Percentiles rank a stretch among this genome's conserved stretches.
phyloP scores from a whole-genome alignment of 2,329 filamentous ascomycete genomes.

The Curvularia hawaiiensis region DNA sequence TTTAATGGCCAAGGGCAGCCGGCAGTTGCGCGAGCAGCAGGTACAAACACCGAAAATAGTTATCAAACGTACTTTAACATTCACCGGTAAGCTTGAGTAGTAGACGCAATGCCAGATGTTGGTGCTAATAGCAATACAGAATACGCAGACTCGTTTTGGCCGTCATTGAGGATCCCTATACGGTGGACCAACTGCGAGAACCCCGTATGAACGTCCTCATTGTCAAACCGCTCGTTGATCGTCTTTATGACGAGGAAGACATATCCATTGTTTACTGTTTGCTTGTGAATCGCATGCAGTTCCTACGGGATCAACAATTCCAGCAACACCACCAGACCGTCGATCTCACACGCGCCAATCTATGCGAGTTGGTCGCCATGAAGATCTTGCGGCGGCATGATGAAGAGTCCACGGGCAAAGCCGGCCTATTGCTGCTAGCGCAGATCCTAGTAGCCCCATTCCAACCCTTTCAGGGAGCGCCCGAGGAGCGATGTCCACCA shows the following conservation, averaged over 20 bases:
- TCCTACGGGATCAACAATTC: constrained; percentile 76
- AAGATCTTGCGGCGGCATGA: constrained; percentile 79
- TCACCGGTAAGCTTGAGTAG: constrained; percentile 57
- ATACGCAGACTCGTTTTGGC: constrained; percentile 55
- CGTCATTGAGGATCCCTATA: constrained; percentile 66
- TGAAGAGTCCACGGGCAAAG: constrained; percentile 73
- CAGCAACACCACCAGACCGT: constrained; percentile 81
- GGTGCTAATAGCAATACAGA: constrained; percentile 16
- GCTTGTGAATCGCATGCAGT: constrained; percentile 80
- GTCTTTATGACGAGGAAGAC: constrained; percentile 78
- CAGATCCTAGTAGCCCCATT: constrained; percentile 84
- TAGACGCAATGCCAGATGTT: background rate
- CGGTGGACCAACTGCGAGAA: constrained; percentile 76
- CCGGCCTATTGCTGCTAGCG: constrained; percentile 73
- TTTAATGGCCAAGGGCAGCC: constrained; percentile 45
- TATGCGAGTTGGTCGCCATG: constrained; percentile 81
- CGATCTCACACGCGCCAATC: constrained; percentile 74
- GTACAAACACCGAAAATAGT: constrained; percentile 61
- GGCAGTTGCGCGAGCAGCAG: constrained; percentile 46
- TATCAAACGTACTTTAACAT: constrained; percentile 79
- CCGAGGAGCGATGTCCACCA: constrained; percentile 66
- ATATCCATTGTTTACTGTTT: constrained; percentile 85
- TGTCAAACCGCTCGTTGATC: constrained; percentile 81
- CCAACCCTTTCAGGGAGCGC: constrained; percentile 83
- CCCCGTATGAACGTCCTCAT: constrained; percentile 82